Percentiles rank a stretch among this genome's conserved stretches.
Evolutionary conservation across 768 basidiomycete species (phyloP).

Genomic region (Suillus spraguei): DNA sequence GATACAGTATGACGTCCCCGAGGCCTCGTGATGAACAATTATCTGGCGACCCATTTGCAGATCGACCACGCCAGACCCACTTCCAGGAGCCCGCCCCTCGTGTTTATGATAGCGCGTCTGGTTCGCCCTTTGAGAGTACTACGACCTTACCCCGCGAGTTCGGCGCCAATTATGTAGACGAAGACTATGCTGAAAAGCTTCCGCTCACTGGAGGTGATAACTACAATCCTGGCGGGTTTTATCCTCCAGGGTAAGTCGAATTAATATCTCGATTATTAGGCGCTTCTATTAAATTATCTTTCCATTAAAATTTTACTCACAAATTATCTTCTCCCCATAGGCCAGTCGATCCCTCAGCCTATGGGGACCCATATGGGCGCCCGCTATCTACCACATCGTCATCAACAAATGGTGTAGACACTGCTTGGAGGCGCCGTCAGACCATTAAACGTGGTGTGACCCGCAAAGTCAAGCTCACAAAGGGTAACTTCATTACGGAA

Average conservation of each 20-base stretch:
- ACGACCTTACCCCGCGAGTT: slow-evolving; percentile 57
- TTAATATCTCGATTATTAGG: not conserved
- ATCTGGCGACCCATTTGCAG: slow-evolving; percentile 71
- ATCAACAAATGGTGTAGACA: slow-evolving; percentile 59
- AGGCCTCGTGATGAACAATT: slow-evolving; percentile 36
- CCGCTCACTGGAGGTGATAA: slow-evolving; percentile 64
- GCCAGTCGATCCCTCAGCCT: slow-evolving; percentile 56
- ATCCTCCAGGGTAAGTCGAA: slow-evolving; percentile 68
- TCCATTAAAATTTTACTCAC: slow-evolving; percentile 17
- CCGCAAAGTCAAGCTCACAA: slow-evolving; percentile 91
- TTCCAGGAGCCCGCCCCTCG: slow-evolving; percentile 57
- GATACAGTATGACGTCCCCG: slow-evolving; percentile 28
- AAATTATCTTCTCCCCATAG: slow-evolving; percentile 24
- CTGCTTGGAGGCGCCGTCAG: slow-evolving; percentile 75
- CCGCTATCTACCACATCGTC: slow-evolving; percentile 55
- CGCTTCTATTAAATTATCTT: slow-evolving; percentile 15
- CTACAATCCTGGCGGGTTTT: slow-evolving; percentile 61
- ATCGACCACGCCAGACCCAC: slow-evolving; percentile 61
- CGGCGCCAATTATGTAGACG: slow-evolving; percentile 55
- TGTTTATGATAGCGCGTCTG: slow-evolving; percentile 41
- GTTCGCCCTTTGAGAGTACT: slow-evolving; percentile 59
- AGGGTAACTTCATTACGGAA: slow-evolving; percentile 91
- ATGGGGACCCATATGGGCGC: slow-evolving; percentile 68
- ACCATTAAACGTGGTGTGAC: slow-evolving; percentile 92
- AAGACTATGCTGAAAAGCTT: slow-evolving; percentile 76